Conservation (phyloP, 2,329 filamentous ascomycete species). For the Colletotrichum melonis region DNA sequence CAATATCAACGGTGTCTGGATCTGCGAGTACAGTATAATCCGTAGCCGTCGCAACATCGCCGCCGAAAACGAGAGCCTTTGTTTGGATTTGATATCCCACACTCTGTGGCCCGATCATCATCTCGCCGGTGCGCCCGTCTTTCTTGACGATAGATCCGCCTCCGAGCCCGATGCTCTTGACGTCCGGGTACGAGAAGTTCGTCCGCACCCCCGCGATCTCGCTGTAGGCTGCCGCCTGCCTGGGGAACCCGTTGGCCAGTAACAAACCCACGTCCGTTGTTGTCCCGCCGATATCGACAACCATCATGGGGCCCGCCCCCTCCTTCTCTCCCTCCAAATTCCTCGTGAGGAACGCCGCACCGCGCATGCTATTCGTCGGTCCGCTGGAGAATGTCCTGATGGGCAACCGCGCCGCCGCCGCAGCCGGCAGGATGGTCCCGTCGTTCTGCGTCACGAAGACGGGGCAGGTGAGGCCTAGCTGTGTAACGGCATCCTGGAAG, state of each 20-base stretch:
- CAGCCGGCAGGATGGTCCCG: constrained; percentile 67
- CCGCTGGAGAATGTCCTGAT: constrained; percentile 56
- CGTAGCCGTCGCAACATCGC: constrained; percentile 67
- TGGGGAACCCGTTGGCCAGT: constrained; percentile 70
- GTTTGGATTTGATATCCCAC: constrained; percentile 67
- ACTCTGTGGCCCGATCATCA: constrained; percentile 69
- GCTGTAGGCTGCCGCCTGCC: constrained; percentile 71
- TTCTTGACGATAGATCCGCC: constrained; percentile 66
- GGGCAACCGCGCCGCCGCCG: constrained; percentile 64
- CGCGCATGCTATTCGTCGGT: constrained; percentile 72
- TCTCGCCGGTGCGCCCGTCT: constrained; percentile 6
- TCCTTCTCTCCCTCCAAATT: constrained; percentile 12
- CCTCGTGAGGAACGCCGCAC: constrained; percentile 68
- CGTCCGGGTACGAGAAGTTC: constrained; percentile 68
- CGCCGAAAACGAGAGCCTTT: constrained; percentile 68
- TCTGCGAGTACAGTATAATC: constrained; percentile 59
- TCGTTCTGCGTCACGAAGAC: constrained; percentile 74
- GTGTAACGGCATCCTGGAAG: constrained; percentile 63
- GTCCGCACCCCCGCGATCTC: constrained; percentile 72
- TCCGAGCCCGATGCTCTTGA: constrained; percentile 70
- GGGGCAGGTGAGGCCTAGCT: constrained; percentile 61
- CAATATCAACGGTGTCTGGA: constrained; percentile 50
- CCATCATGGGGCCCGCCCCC: constrained; percentile 60
- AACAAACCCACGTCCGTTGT: constrained; percentile 73
- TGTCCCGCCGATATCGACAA: constrained; percentile 75